Evolutionary conservation across 352 stramenopile species (phyloP).

Genomic region (Achlya hypogyna): DNA sequence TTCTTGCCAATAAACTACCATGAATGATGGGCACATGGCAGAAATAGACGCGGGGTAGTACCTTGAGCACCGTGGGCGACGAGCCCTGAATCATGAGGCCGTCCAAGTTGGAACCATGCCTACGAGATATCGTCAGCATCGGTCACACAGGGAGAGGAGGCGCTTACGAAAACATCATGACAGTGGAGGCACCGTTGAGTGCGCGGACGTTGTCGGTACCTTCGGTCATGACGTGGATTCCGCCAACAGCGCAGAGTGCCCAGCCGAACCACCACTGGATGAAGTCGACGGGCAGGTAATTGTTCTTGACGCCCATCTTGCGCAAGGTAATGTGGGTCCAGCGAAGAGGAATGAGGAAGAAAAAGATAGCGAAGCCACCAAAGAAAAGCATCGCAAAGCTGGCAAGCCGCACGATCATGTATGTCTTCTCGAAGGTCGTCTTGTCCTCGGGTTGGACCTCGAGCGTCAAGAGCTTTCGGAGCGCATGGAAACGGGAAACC

Average conservation of each 20-base stretch:
- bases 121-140: constrained; percentile 11
- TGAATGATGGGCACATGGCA: not conserved
- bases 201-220: constrained; percentile 39
- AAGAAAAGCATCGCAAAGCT: constrained; percentile 63
- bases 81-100: constrained; percentile 71
- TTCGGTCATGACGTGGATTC: constrained; percentile 39
- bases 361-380: constrained; percentile 61
- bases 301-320: constrained; percentile 54
- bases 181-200: constrained; percentile 47
- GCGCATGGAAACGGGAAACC: constrained; percentile 44
- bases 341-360: constrained; percentile 55
- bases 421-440: constrained; percentile 42
- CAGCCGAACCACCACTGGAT: constrained; percentile 18
- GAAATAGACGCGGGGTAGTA: constrained; percentile 16
- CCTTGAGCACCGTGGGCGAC: constrained; percentile 62
- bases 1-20: constrained; percentile 74
- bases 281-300: constrained; percentile 71
- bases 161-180: constrained; percentile 74
- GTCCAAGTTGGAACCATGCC: constrained; percentile 77
- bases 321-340: constrained; percentile 41
- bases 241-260: constrained; percentile 36
- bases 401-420: constrained; percentile 55
- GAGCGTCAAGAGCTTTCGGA: constrained; percentile 55
- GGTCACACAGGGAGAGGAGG: not conserved
- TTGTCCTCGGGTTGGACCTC: constrained; percentile 38